These are phyloP conservation scores for Henckelia pumila DNA, from an alignment of 257 asterid species.

Conservation along the genomic window DNA sequence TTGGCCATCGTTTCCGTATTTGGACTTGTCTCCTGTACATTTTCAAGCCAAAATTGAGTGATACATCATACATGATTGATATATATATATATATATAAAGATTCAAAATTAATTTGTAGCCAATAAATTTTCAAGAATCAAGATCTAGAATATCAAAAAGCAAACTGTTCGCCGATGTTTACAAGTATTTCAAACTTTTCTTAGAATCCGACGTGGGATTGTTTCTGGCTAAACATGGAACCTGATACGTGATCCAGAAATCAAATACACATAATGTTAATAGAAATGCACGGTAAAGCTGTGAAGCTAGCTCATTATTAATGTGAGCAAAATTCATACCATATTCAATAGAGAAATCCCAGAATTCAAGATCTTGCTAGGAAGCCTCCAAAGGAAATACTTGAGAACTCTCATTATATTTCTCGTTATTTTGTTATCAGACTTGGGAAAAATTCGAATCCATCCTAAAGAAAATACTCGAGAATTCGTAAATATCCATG, in stretches of 20 bases:
- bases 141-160: neutral
- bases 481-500: no score
- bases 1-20: constrained; percentile 15
- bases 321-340: constrained; percentile 24
- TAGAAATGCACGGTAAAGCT: neutral
- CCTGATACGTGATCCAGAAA: neutral
- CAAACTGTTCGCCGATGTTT: neutral
- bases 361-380: constrained; percentile 23
- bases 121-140: neutral
- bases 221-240: neutral
- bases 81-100: neutral
- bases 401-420: constrained; percentile 22
- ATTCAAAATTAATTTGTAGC: neutral
- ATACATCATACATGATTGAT: no score
- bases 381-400: constrained; percentile 28
- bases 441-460: neutral
- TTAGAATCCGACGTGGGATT: no score
- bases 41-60: neutral
- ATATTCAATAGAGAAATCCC: constrained; percentile 17
- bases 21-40: constrained; percentile 24
- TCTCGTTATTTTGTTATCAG: neutral
- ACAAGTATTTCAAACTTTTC: no score
- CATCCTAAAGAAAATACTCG: neutral
- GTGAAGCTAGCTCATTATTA: neutral
- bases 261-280: no score